Percentiles rank a stretch among this genome's conserved stretches.
These are phyloP conservation scores for Entoloma clypeatum DNA, from an alignment of 1,284 basidiomycete species.

Conservation along the genomic window DNA sequence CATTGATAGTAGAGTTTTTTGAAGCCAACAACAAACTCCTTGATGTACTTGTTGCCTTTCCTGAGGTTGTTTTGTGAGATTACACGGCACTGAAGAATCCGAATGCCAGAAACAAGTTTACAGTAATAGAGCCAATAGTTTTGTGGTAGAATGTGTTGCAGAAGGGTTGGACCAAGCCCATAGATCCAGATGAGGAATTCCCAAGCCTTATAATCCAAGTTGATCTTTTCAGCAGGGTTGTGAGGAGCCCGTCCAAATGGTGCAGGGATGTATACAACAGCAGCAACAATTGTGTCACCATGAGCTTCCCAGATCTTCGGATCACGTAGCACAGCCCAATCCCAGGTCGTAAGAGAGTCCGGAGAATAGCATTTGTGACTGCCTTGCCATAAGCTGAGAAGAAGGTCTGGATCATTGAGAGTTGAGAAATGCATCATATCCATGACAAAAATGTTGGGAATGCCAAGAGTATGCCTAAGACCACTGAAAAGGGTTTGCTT, in stretches of 20 bases:
- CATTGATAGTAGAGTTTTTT: no score
- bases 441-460: slow-evolving; percentile 14
- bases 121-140: slow-evolving; percentile 31
- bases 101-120: slow-evolving; percentile 29
- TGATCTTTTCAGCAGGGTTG: slow-evolving; percentile 34
- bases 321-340: slow-evolving; percentile 28
- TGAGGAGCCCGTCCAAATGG: slow-evolving; percentile 31
- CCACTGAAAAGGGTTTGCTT: slow-evolving; percentile 6
- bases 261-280: slow-evolving; percentile 27
- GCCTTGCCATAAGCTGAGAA: slow-evolving; percentile 24
- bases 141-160: slow-evolving; percentile 28
- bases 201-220: slow-evolving; percentile 33
- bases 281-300: slow-evolving; percentile 24
- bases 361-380: slow-evolving; percentile 16
- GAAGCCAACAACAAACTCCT: no score
- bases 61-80: slow-evolving; percentile 18
- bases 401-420: slow-evolving; percentile 28
- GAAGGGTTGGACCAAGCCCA: slow-evolving; percentile 29
- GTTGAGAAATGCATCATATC: slow-evolving; percentile 28
- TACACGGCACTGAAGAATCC: slow-evolving; percentile 21
- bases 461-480: slow-evolving; percentile 2
- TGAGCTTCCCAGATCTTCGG: slow-evolving; percentile 26
- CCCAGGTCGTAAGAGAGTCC: slow-evolving; percentile 27
- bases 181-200: slow-evolving; percentile 32
- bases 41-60: neutral